These are phyloP conservation scores for Plasmodium billcollinsi DNA, from an alignment of 169 alveolate genomes.

Conservation along the genomic window DNA sequence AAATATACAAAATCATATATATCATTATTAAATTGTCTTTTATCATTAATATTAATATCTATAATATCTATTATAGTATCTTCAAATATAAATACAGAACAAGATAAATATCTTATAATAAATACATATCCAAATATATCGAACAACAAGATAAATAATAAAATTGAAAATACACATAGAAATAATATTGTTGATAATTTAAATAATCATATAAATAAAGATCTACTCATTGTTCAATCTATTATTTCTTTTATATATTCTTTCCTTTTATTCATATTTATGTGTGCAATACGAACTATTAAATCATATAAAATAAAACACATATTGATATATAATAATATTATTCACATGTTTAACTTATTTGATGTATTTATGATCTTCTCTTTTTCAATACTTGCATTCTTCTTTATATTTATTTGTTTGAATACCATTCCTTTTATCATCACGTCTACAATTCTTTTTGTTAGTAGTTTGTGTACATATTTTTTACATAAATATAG, in stretches of 20 bases:
- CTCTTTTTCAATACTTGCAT: constrained; percentile 46
- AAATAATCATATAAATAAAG: constrained; percentile 11
- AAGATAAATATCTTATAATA: too few species aligned
- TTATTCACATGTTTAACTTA: constrained; percentile 45
- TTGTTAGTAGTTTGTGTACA: constrained; percentile 40
- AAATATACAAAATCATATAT: constrained; percentile 46
- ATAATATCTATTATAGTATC: constrained; percentile 14
- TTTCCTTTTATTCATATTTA: constrained; percentile 42
- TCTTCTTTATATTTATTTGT: constrained; percentile 56
- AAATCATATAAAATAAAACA: constrained; percentile 19
- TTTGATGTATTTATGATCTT: constrained; percentile 42
- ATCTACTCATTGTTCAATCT: constrained; percentile 26
- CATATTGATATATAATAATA: constrained; percentile 45
- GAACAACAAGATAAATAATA: neutral
- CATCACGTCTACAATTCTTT: constrained; percentile 18
- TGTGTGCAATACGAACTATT: constrained; percentile 22
- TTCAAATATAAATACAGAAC: constrained; percentile 20
- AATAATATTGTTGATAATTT: neutral
- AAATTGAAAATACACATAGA: neutral
- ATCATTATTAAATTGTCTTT: constrained; percentile 44
- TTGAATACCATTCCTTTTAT: constrained; percentile 21
- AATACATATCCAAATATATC: neutral
- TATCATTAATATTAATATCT: constrained; percentile 48
- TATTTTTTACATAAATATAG: constrained; percentile 35
- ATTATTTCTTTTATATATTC: constrained; percentile 30